phyloP scores from a whole-genome alignment of 495 filamentous ascomycete genomes.

The Xylaria scruposa region DNA sequence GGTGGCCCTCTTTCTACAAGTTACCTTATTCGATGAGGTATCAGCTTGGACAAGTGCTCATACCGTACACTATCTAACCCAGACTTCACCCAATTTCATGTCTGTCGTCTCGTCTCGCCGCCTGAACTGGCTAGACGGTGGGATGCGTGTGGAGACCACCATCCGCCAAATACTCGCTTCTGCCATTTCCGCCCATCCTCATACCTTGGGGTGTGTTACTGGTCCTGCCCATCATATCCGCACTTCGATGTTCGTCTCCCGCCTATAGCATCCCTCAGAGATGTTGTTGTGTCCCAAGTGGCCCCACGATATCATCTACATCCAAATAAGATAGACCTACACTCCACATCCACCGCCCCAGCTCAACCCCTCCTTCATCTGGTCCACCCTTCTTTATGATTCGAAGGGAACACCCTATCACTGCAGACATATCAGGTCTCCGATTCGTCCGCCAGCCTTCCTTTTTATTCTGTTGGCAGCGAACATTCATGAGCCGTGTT shows the following conservation, averaged over 20 bases:
- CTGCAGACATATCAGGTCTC: slow-evolving; percentile 40
- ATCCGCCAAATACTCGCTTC: slow-evolving; percentile 30
- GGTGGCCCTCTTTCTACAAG: slow-evolving; percentile 11
- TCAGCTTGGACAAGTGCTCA: slow-evolving; percentile 2
- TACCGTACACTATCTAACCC: slow-evolving; percentile 24
- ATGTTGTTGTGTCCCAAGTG: slow-evolving; percentile 37
- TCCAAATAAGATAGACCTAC: slow-evolving; percentile 44
- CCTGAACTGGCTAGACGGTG: slow-evolving; percentile 31
- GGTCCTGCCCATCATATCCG: slow-evolving; percentile 38
- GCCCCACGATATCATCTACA: slow-evolving; percentile 45
- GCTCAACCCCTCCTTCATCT: slow-evolving; percentile 42
- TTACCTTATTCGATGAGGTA: slow-evolving; percentile 23
- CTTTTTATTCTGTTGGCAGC: slow-evolving; percentile 24
- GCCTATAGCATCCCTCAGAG: slow-evolving; percentile 20
- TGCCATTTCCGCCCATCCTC: slow-evolving; percentile 40
- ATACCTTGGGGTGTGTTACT: slow-evolving; percentile 31
- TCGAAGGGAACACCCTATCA: slow-evolving; percentile 37
- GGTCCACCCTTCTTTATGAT: slow-evolving; percentile 38
- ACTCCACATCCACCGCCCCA: slow-evolving; percentile 46
- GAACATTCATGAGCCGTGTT: slow-evolving; percentile 26
- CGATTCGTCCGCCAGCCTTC: slow-evolving; percentile 28
- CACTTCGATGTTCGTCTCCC: slow-evolving; percentile 24
- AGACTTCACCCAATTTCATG: slow-evolving; percentile 2
- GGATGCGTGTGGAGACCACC: slow-evolving; percentile 40
- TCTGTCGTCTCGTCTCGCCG: slow-evolving; percentile 18